Conservation (phyloP, 73 alveolate genomes). For the Paramecium octaurelia region DNA sequence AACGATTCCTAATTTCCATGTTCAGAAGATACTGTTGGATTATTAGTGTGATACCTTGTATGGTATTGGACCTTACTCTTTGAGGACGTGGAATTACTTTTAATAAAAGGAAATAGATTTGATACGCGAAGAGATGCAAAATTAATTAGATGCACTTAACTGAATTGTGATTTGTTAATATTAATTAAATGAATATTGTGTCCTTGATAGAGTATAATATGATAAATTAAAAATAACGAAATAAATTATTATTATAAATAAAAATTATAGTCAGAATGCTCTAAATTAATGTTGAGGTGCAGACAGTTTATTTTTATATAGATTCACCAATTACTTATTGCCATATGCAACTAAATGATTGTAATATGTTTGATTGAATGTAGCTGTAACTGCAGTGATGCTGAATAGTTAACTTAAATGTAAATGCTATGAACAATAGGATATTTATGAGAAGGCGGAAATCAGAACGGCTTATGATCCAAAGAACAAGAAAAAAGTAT, state of each 20-base stretch:
- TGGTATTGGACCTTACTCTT: constrained; percentile 17
- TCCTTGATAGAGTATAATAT: neutral
- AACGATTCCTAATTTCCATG: neutral
- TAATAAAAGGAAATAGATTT: neutral
- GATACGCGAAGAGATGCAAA: neutral
- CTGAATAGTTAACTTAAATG: neutral
- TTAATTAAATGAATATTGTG: neutral
- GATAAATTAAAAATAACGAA: neutral
- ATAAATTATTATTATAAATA: neutral
- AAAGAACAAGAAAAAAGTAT: neutral
- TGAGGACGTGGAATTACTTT: constrained; percentile 40
- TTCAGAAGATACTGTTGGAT: neutral
- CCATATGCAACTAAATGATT: neutral
- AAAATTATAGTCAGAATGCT: neutral
- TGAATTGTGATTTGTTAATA: neutral
- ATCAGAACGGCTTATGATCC: neutral
- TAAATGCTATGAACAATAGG: neutral
- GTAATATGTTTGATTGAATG: neutral
- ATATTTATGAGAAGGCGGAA: neutral
- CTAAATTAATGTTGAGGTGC: neutral
- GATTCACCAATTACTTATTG: neutral
- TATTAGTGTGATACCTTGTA: neutral
- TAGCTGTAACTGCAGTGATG: constrained; percentile 5
- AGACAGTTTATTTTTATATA: neutral
- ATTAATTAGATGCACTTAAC: neutral